Base-by-base conservation (phyloP, 208 protist genomes). In the Wallacemonas rigidus region DNA sequence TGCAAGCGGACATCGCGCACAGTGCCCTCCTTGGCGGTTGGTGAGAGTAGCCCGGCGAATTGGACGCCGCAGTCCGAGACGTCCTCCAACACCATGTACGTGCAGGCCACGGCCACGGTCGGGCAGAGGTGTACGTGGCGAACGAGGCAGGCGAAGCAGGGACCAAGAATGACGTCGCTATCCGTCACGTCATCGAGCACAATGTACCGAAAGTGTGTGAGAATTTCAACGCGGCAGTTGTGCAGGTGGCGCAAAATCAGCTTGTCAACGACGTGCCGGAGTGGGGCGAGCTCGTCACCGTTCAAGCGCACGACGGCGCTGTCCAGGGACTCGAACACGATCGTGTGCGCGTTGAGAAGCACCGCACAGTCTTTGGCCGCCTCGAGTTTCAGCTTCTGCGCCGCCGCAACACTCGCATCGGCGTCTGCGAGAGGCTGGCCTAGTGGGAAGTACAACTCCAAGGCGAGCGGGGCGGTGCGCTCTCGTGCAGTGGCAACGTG, bases 201-300 rank as follows among this genome's bases (percentile, higher is more conserved):
- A 2, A 95, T 64, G 71, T 83, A 89, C 43, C 79, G 79, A 69
- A 93, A 91, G 11, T 73, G 62, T 2, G 77, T 55, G 43, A 91
- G 69, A 9, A 93, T 48, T 12, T 82, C 81, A 35, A 95, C 62
- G 36, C 58, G 65, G 69, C 87, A 92, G 67, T 86, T 63, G 39
- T 80, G 47, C 9, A 95, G 57, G 53, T 87, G 70, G 45, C 76
- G 70, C 69, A 95, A 77, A 47, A 92, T 74, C 6, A 95, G 71
- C 14, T 77, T 92, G 62, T 90, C 83, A 3, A 79, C 67, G 35
- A 36, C 48, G 26, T 64, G 68, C 39, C 68, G 60, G 65, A 81
- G 40, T 26, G 72, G 38, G 48, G 62, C 62, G 72, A 94, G 2
- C 15, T 82, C 74, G 12, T 76, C 63, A 12, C 80, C 74, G 41